Base-by-base conservation (phyloP, 352 stramenopile genomes). In the Globisporangium radiosum region DNA sequence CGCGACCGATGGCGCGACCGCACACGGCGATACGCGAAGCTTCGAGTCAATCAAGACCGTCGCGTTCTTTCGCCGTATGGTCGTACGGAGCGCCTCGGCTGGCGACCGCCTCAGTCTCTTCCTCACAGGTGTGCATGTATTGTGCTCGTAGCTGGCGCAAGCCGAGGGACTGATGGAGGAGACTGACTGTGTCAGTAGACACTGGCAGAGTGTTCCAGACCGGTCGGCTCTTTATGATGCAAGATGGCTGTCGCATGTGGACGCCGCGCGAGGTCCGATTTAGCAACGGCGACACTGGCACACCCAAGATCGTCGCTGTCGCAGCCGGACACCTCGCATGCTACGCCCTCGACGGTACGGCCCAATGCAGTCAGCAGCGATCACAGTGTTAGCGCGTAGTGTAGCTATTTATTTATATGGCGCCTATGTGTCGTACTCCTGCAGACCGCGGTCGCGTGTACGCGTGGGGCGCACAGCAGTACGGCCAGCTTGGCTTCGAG, bases 21-120 rank as follows among this genome's bases (percentile, higher is more conserved):
- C 68, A 3, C 72, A 80, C 43, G 59, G 69, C 40, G 71, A 68
- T 25, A 76, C 72, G 33, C 57, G 65, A 17, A 36, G 54, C 1
- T 38, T 66, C 1, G 66, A 60, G 8, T 11, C 45, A 37, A 65
- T 79, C 44, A 82, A 80, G 53, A 33, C 45, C 6, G 47, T 88
- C 19, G 53, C 71, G 15, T 54, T 60, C 15, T 86, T 87, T 14
- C 69, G 75, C 4, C 66, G 63, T 1, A 45, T 69, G n/a, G 64
- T 70, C 14, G 42, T 85, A 56, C 60, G 68, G 19, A 66, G 67
- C 17, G 66, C 80, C 7, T 81, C 80, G 0, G 76, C 80, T 6
- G 80, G 80, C 33, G 67, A 85, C 51, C 70, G 73, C 3, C 51
- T 86, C 15, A 90, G 80, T 61, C 55, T 90, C 36, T 88, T 90